Evolutionary conservation across 2,329 filamentous ascomycete species (phyloP).

Genomic region (Macrophomina phaseolina): DNA sequence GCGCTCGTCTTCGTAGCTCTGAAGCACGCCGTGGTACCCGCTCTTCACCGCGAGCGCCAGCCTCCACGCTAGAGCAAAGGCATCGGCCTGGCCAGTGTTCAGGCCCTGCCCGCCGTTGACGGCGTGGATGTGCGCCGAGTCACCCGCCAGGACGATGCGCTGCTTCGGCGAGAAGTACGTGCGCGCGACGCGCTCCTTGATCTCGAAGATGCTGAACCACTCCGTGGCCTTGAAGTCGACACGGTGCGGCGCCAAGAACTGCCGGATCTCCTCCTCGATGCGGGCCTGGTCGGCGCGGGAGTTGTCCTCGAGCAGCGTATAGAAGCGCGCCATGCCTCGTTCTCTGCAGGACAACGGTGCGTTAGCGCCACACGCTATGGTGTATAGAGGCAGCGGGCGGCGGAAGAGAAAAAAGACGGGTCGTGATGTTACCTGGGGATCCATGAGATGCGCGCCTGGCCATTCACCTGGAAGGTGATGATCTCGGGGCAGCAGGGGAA

Average conservation of each 20-base stretch:
- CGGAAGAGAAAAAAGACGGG: too few species aligned
- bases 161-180: slow-evolving; percentile 31
- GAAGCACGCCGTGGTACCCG: slow-evolving; percentile 33
- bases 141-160: slow-evolving; percentile 33
- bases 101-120: slow-evolving; percentile 36
- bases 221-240: slow-evolving; percentile 54
- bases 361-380: background rate
- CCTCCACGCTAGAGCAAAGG: slow-evolving; percentile 33
- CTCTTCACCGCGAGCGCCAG: slow-evolving; percentile 25
- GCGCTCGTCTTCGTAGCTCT: slow-evolving; percentile 54
- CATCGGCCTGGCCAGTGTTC: slow-evolving; percentile 34
- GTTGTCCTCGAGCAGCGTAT: slow-evolving; percentile 55
- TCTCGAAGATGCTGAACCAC: slow-evolving; percentile 59
- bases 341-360: slow-evolving; percentile 35
- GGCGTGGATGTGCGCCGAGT: slow-evolving; percentile 35
- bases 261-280: slow-evolving; percentile 45
- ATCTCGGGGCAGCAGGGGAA: slow-evolving; percentile 56
- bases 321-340: slow-evolving; percentile 55
- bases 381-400: too few species aligned
- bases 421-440: slow-evolving; percentile 46
- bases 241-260: slow-evolving; percentile 52
- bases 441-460: slow-evolving; percentile 56
- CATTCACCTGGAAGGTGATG: slow-evolving; percentile 55
- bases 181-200: slow-evolving; percentile 33
- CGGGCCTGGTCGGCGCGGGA: slow-evolving; percentile 43